These are phyloP conservation scores for Suillus subalutaceus DNA, from an alignment of 768 basidiomycete genomes.

Conservation along the genomic window DNA sequence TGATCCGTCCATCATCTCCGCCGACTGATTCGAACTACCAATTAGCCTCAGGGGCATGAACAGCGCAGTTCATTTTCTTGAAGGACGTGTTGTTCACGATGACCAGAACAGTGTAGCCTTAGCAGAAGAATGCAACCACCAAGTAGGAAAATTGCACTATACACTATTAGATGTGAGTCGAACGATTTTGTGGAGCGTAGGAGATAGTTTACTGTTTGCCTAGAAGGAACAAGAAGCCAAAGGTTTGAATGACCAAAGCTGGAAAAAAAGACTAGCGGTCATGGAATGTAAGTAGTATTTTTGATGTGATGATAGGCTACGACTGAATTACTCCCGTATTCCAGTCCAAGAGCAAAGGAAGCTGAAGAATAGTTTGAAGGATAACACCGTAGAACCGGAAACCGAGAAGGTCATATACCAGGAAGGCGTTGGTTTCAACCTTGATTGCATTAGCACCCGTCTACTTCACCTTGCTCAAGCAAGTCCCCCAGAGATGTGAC, in stretches of 20 bases:
- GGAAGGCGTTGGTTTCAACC: neutral
- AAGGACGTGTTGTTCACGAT: neutral
- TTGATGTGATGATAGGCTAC: neutral
- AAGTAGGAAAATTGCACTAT: conserved; percentile 1
- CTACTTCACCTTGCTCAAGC: conserved; percentile 1
- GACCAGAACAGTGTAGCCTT: neutral
- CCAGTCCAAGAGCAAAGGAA: conserved; percentile 5
- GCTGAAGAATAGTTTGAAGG: conserved; percentile 1
- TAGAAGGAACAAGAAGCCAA: conserved; percentile 4
- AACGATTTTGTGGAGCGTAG: neutral
- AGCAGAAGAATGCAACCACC: neutral
- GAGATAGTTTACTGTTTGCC: neutral
- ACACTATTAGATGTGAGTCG: neutral
- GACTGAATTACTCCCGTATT: neutral
- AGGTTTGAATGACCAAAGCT: conserved; percentile 1
- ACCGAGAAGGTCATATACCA: conserved; percentile 4
- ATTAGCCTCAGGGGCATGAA: conserved; percentile 3
- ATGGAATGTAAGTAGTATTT: neutral
- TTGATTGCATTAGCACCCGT: neutral
- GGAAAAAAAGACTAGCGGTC: neutral
- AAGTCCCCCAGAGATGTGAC: neutral
- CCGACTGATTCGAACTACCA: neutral
- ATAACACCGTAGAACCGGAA: neutral
- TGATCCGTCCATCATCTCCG: neutral
- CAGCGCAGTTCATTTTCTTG: neutral